These are phyloP conservation scores for Panaeolus cyanescens DNA, from an alignment of 768 basidiomycete species.

Conservation along the genomic window DNA sequence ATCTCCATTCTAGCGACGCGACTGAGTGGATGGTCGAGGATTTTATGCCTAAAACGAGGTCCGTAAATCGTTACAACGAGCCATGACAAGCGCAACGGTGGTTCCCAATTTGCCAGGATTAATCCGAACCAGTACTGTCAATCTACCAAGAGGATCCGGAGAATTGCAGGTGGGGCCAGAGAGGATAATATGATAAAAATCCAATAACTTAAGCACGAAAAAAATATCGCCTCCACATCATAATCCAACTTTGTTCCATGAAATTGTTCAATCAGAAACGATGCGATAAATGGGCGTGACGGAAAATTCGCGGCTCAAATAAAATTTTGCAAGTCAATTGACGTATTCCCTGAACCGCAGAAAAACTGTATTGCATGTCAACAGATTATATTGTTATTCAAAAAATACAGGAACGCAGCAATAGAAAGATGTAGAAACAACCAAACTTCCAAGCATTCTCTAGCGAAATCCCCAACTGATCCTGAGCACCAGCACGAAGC, in stretches of 20 bases:
- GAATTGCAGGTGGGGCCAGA: neutral
- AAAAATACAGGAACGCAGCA: slow-evolving; percentile 9
- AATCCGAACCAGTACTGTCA: neutral
- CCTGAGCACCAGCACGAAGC: slow-evolving; percentile 75
- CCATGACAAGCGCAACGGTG: neutral
- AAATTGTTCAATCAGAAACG: no score
- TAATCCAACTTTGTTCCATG: neutral
- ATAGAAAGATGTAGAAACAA: slow-evolving; percentile 34
- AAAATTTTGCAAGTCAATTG: neutral
- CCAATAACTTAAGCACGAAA: neutral
- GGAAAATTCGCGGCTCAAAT: neutral
- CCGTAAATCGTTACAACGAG: neutral
- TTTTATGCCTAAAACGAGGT: neutral
- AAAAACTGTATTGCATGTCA: neutral
- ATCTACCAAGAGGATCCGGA: neutral
- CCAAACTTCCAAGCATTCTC: slow-evolving; percentile 25
- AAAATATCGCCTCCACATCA: neutral
- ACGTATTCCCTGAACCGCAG: neutral
- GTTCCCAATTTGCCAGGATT: neutral
- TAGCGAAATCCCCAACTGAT: slow-evolving; percentile 38
- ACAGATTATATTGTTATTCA: neutral
- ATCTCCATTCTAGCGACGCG: neutral
- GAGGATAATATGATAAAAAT: neutral
- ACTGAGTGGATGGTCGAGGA: neutral
- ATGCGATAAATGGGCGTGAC: neutral